phyloP scores from a whole-genome alignment of 495 filamentous ascomycete genomes.

The Trichoderma parareesei region DNA sequence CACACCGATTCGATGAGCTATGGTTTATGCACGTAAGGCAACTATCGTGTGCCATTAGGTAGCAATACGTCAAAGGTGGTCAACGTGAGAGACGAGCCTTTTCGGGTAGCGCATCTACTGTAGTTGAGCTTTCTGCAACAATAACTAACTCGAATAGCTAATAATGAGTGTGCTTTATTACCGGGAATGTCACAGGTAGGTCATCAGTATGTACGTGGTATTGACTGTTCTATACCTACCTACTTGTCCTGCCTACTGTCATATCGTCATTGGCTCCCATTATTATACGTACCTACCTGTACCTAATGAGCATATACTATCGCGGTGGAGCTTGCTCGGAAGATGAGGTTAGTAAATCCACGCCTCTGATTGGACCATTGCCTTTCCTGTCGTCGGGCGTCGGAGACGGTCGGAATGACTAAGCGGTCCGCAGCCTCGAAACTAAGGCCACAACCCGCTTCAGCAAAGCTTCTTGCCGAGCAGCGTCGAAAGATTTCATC shows the following conservation, averaged over 20 bases:
- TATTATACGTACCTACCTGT: too few relatives aligned
- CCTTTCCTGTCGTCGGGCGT: not conserved
- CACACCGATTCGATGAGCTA: not conserved
- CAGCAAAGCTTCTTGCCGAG: slow-evolving; percentile 12
- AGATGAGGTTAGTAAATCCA: not conserved
- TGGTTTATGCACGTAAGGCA: not conserved
- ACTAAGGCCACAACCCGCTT: slow-evolving; percentile 5
- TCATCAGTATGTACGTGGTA: too few relatives aligned
- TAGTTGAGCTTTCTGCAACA: not conserved
- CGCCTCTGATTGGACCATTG: not conserved
- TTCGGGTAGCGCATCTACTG: too few relatives aligned
- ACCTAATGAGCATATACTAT: not conserved
- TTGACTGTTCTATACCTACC: too few relatives aligned
- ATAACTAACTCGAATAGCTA: not conserved
- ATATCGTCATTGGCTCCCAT: too few relatives aligned
- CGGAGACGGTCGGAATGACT: slow-evolving; percentile 9
- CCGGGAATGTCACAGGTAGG: too few relatives aligned
- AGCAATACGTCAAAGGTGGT: not conserved
- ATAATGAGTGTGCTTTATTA: too few relatives aligned
- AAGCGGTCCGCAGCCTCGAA: not conserved
- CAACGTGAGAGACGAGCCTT: not conserved
- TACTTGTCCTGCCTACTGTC: too few relatives aligned
- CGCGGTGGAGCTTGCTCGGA: not conserved
- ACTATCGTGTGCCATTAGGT: slow-evolving; percentile 11
- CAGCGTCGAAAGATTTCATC: slow-evolving; percentile 21